These are phyloP conservation scores for Auxenochlorella protothecoides DNA, from an alignment of 139 green algal species.

Conservation along the genomic window DNA sequence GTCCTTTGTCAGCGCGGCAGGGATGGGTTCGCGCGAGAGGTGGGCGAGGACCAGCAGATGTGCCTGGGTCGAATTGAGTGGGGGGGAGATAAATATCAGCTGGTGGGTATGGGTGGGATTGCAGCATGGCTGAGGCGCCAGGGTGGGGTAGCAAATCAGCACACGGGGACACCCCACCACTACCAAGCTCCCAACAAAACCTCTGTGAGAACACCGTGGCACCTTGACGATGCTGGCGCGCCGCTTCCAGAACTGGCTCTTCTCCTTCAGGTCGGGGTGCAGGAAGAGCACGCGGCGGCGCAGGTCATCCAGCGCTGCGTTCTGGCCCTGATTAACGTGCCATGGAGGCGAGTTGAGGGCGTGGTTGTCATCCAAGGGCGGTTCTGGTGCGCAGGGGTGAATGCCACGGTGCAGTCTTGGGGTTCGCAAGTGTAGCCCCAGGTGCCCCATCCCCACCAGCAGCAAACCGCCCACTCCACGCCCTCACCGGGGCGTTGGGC, in stretches of 20 bases:
- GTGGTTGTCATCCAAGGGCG: neutral
- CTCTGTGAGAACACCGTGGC: neutral
- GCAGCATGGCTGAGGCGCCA: no score
- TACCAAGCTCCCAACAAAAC: no score
- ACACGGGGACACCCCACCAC: no score
- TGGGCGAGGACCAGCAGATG: conserved; percentile 79
- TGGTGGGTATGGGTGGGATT: no score
- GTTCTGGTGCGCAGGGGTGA: no score
- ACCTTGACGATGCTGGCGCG: conserved; percentile 56
- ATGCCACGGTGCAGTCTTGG: no score
- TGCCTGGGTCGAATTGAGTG: conserved; percentile 25
- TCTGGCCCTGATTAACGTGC: neutral
- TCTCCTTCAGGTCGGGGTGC: conserved; percentile 66
- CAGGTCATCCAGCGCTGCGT: conserved; percentile 48
- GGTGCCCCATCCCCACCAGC: no score
- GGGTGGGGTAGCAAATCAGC: no score
- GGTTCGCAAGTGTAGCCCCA: no score
- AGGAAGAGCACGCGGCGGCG: conserved; percentile 38
- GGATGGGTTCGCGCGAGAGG: conserved; percentile 50
- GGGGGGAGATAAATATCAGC: no score
- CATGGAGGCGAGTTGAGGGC: conserved; percentile 2
- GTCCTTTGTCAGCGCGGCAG: conserved; percentile 45
- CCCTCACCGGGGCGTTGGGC: conserved; percentile 22
- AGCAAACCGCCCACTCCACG: neutral
- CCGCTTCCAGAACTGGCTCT: conserved; percentile 65